Base-by-base conservation (phyloP, 2,329 filamentous ascomycete genomes). In the Paracorniculantispora psalliotae region DNA sequence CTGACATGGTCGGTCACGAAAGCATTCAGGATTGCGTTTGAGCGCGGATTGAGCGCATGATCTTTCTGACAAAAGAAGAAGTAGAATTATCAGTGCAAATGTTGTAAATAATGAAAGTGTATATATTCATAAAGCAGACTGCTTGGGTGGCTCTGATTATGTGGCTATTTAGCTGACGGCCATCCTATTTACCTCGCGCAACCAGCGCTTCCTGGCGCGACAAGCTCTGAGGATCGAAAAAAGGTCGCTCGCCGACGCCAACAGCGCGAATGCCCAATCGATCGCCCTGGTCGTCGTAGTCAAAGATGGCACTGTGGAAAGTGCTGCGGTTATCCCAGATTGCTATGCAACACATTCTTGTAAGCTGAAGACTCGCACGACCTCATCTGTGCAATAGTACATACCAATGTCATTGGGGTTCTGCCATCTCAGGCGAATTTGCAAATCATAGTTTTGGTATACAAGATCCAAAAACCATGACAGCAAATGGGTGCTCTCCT, bases 301-400 rank as follows among this genome's bases (percentile, higher is more conserved):
- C 81, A 13, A 75, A 75, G 0, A 80, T 84, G 0, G 81, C 81
- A 2, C 78, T 75, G 62, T 85, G 81, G 64, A 79, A 84, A 1
- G 79, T 79, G n/a, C 75, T 79, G 8, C 81, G 72, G 63, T 84
- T 84, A 62, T 85, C 81, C 81, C 82, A 84, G 62, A 84, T 82
- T 1, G 81, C 81, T 66, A 71, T 55, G 19, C 6, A 2, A 13
- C n/a, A 28, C 4, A 23, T 2, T 21, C 6, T 33, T 39, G 21
- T 61, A 3, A 59, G 58, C 51, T 6, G 7, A 1, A 7, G n/a
- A n/a, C n/a, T n/a, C n/a, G n/a, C n/a, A n/a, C n/a, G n/a, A n/a
- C n/a, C n/a, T n/a, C n/a, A n/a, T n/a, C n/a, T n/a, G n/a, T n/a
- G n/a, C n/a, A n/a, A n/a, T n/a, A n/a, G 10, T 25, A 62, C 67